A percentile compares a stretch with the other conserved stretches of the same genome.
These are phyloP conservation scores for Leishmania turanica DNA, from an alignment of 208 protist genomes.

Conservation along the genomic window DNA sequence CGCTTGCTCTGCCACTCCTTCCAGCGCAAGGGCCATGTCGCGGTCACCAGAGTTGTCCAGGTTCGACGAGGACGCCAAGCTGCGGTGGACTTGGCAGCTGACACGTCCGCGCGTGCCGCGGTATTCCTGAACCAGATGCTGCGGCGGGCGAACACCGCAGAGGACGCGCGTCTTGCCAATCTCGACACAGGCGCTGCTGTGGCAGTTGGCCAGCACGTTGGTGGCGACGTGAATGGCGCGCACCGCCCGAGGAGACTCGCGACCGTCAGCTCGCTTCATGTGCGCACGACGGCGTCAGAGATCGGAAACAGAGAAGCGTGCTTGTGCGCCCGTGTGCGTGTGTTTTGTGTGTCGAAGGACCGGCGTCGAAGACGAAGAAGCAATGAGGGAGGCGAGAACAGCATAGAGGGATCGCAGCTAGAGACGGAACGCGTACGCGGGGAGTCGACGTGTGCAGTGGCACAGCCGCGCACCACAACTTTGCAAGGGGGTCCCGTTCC, in stretches of 20 bases:
- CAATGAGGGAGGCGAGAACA: neutral
- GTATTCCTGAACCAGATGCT: constrained; percentile 88
- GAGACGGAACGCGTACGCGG: neutral
- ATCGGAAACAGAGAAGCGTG: neutral
- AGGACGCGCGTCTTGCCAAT: constrained; percentile 81
- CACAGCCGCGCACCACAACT: neutral
- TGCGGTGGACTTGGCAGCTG: constrained; percentile 58
- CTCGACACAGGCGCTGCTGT: constrained; percentile 84
- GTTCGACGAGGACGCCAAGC: constrained; percentile 26
- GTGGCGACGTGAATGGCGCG: constrained; percentile 71
- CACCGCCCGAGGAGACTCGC: constrained; percentile 40
- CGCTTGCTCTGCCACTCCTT: constrained; percentile 80
- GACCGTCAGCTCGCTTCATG: constrained; percentile 37
- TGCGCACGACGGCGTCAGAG: too few relatives aligned
- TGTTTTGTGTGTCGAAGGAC: neutral
- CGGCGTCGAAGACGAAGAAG: neutral
- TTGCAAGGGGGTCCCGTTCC: neutral
- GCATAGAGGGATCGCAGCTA: neutral
- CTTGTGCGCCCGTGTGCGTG: neutral
- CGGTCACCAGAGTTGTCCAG: constrained; percentile 31
- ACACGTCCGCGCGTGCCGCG: constrained; percentile 76
- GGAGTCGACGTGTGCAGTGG: neutral
- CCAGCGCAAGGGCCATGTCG: constrained; percentile 68
- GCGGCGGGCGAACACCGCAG: constrained; percentile 76
- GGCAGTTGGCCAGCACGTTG: constrained; percentile 71